Evolutionary conservation across 306 rosid genomes (phyloP).

Genomic region (Cucumis cinereus): DNA sequence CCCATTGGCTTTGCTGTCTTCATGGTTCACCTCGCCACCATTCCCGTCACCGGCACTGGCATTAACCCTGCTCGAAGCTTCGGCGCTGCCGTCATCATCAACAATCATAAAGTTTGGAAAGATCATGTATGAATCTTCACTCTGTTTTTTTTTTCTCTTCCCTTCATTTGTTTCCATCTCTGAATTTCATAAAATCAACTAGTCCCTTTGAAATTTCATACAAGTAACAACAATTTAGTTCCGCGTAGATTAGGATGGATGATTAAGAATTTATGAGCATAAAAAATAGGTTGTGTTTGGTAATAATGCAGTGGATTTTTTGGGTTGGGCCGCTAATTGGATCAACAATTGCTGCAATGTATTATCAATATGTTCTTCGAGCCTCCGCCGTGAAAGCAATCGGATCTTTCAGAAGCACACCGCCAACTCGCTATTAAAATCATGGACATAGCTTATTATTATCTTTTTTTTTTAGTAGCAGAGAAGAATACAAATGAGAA

Average conservation of each 20-base stretch:
- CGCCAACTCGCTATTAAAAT: not conserved
- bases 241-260: no score
- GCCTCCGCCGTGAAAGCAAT: slow-evolving; percentile 31
- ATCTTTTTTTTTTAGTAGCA: no score
- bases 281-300: not conserved
- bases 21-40: slow-evolving; percentile 36
- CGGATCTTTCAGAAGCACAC: slow-evolving; percentile 21
- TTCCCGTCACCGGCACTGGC: slow-evolving; percentile 41
- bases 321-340: slow-evolving; percentile 16
- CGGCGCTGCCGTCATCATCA: slow-evolving; percentile 31
- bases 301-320: not conserved
- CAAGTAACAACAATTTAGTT: no score
- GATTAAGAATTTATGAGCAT: no score
- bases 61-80: slow-evolving; percentile 38
- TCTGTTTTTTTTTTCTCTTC: not conserved
- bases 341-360: slow-evolving; percentile 33
- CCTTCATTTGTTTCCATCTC: no score
- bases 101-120: slow-evolving; percentile 20
- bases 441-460: no score
- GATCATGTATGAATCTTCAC: slow-evolving; percentile 7
- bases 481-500: not conserved
- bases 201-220: no score
- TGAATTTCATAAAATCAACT: no score
- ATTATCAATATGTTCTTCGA: slow-evolving; percentile 27
- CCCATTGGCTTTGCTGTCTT: slow-evolving; percentile 44